A percentile compares a stretch with the other conserved stretches of the same genome.
phyloP scores from a whole-genome alignment of 768 basidiomycete species.

The Leccinum truebloodii region DNA sequence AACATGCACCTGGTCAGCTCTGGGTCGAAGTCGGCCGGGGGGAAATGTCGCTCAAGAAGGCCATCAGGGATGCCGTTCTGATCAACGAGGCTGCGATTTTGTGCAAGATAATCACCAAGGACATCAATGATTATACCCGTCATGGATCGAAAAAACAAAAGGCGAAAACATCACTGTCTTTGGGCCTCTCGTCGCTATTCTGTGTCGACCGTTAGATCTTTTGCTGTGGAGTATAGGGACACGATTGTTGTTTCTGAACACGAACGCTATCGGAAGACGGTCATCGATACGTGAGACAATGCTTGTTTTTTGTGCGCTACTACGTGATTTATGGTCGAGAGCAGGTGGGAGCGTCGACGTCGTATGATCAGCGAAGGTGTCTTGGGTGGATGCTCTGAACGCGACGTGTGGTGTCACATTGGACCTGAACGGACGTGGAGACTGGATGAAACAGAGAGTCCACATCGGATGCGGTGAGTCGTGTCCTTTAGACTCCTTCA shows the following conservation, averaged over 20 bases:
- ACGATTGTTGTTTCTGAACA: constrained; percentile 67
- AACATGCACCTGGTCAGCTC: too few relatives aligned
- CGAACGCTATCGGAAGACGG: constrained; percentile 67
- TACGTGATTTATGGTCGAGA: constrained; percentile 1
- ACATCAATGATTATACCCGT: too few relatives aligned
- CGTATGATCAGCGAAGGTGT: constrained; percentile 67
- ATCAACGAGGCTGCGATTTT: too few relatives aligned
- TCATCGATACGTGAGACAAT: constrained; percentile 61
- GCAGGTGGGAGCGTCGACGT: constrained; percentile 75
- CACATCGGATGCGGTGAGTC: constrained; percentile 75
- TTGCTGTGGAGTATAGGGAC: constrained; percentile 35
- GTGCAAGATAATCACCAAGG: too few relatives aligned
- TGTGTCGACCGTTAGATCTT: too few relatives aligned
- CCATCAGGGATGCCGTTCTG: too few relatives aligned
- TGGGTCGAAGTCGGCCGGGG: too few relatives aligned
- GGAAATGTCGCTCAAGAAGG: too few relatives aligned
- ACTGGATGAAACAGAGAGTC: constrained; percentile 91
- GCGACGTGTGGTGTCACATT: constrained; percentile 77
- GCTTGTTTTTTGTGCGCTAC: not conserved
- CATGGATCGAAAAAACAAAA: too few relatives aligned
- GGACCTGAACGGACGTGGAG: constrained; percentile 60
- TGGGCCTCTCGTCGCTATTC: too few relatives aligned
- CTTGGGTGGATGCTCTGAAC: constrained; percentile 63
- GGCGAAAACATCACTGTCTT: too few relatives aligned
- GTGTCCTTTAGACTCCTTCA: not conserved